These are phyloP conservation scores for Chaetomiaceae sp. DNA, from an alignment of 2,329 filamentous ascomycete species.

Conservation along the genomic window DNA sequence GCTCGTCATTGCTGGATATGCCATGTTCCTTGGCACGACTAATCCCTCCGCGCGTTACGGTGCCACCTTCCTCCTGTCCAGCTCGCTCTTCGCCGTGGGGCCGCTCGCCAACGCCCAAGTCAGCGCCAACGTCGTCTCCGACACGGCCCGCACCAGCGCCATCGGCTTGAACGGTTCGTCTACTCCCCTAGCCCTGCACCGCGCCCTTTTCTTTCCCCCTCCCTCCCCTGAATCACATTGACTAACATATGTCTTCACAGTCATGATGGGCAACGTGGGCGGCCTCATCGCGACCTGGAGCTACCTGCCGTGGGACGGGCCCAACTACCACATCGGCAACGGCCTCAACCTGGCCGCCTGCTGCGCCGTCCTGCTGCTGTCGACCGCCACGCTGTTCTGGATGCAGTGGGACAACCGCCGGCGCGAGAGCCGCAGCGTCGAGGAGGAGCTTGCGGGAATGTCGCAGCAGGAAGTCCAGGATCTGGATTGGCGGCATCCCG, in stretches of 20 bases:
- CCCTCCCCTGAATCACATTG: too few species aligned
- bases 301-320: slow-evolving; percentile 56
- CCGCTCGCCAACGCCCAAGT: slow-evolving; percentile 60
- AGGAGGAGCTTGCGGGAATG: slow-evolving; percentile 51
- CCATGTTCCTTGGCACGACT: slow-evolving; percentile 56
- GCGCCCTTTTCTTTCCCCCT: too few species aligned
- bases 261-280: slow-evolving; percentile 27
- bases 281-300: slow-evolving; percentile 50
- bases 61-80: slow-evolving; percentile 61
- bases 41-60: slow-evolving; percentile 53
- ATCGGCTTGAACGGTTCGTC: slow-evolving; percentile 26
- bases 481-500: slow-evolving; percentile 63
- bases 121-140: slow-evolving; percentile 62
- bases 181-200: too few species aligned
- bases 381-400: slow-evolving; percentile 48
- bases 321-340: slow-evolving; percentile 64
- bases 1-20: slow-evolving; percentile 60
- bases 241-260: too few species aligned
- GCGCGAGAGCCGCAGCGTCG: slow-evolving; percentile 48
- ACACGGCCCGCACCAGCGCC: slow-evolving; percentile 51
- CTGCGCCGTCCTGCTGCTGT: slow-evolving; percentile 48
- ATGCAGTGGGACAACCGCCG: slow-evolving; percentile 56
- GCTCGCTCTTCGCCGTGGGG: slow-evolving; percentile 56
- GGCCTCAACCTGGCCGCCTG: slow-evolving; percentile 60
- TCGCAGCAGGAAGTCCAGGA: slow-evolving; percentile 49